Base-by-base conservation (phyloP, 2,329 filamentous ascomycete genomes). In the Macrophomina phaseolina region DNA sequence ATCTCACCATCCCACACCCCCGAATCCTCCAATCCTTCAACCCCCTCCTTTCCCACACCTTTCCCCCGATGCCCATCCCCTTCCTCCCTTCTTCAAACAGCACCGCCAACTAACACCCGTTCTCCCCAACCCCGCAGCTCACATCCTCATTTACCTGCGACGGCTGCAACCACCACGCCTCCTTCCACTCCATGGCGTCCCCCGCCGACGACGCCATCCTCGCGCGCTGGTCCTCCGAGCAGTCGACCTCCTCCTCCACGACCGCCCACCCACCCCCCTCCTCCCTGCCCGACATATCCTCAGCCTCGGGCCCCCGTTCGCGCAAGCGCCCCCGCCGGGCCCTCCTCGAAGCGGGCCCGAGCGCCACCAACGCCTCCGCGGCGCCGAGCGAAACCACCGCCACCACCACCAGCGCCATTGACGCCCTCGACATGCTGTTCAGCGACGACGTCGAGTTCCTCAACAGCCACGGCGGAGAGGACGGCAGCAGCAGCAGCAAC, bases 91-190 rank as follows among this genome's bases (percentile, higher is more conserved):
- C 42, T 14, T 11, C 30, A 40, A 30, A 30, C 42, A 36, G 14
- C 42, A 32, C 28, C 23, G 12, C 34, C 16, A 52, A 58, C 45
- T 65, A 38, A 51, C 46, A 18, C 53, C 14, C 45, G 38, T 51
- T 45, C 14, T 16, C 16, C 30, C 23, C 23, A 23, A 23, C 23
- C 23, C 9, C 32, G 46, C 56, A 78, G 81, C 79, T 80, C 11
- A 75, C 83, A 9, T 83, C 82, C 0, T 83, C 80, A 6, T 87
- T 84, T 75, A 82, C 85, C 69, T 86, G 85, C 73, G 85, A 87
- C 71, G 85, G 85, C 58, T 87, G 85, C 70, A 74, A 73, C 36
- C 85, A 87, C 72, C 85, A 87, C 70, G 84, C 85, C 6, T 82
- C 80, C 11, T 86, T 85, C 69, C 85, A 87, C 73, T 80, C 73